A percentile compares a stretch with the other conserved stretches of the same genome.
Evolutionary conservation across 805 yeast species (phyloP).

Genomic region (Cyberlindnera americana): DNA sequence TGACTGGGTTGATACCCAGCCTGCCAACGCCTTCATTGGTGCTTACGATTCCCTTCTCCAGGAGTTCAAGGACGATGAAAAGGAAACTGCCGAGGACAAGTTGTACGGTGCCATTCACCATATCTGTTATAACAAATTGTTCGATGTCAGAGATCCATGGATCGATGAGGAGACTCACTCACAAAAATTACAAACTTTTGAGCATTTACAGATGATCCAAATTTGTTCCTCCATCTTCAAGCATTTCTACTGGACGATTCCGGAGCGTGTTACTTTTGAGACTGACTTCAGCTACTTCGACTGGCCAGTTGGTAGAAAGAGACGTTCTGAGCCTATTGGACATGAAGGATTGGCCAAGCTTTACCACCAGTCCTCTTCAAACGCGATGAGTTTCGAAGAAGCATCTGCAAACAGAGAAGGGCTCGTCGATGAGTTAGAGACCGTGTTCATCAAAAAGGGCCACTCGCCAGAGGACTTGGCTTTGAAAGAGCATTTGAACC

Average conservation of each 20-base stretch:
- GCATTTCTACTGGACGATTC: slow-evolving; percentile 25
- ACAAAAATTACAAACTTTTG: slow-evolving; percentile 18
- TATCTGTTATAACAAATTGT: slow-evolving; percentile 23
- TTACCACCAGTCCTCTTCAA: slow-evolving; percentile 9
- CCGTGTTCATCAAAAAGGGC: slow-evolving; percentile 10
- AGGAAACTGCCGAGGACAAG: neutral
- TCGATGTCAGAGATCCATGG: slow-evolving; percentile 25
- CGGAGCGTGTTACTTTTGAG: slow-evolving; percentile 28
- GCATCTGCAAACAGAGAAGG: slow-evolving; percentile 9
- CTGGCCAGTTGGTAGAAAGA: slow-evolving; percentile 24
- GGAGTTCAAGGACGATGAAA: slow-evolving; percentile 11
- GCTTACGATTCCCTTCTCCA: slow-evolving; percentile 26
- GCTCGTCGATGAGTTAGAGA: slow-evolving; percentile 7
- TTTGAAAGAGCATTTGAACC: slow-evolving; percentile 12
- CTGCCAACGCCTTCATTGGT: slow-evolving; percentile 26
- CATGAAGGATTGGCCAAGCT: slow-evolving; percentile 18
- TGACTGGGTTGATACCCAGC: slow-evolving; percentile 30
- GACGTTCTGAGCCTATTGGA: slow-evolving; percentile 22
- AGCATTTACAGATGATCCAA: slow-evolving; percentile 28
- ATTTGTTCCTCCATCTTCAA: slow-evolving; percentile 29
- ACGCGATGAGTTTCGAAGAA: slow-evolving; percentile 7
- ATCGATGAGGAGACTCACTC: slow-evolving; percentile 20
- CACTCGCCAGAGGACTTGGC: slow-evolving; percentile 12
- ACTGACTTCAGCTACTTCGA: slow-evolving; percentile 27
- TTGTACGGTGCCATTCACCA: slow-evolving; percentile 10